Base-by-base conservation (phyloP, 228 moss, liverwort and hornwort genomes). In the Sphagnum fallax region DNA sequence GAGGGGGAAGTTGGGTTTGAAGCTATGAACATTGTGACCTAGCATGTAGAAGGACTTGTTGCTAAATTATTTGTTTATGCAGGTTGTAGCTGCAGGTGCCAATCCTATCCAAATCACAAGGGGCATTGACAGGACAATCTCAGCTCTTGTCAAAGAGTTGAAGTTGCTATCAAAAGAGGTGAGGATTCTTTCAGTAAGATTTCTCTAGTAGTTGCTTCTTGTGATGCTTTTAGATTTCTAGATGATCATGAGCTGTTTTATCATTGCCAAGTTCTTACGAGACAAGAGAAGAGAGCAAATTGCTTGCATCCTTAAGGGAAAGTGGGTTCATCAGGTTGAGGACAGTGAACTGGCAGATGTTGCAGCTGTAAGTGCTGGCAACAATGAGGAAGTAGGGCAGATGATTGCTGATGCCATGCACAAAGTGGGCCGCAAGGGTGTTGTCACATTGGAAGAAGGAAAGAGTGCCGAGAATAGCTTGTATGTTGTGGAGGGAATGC, bases 381-480 rank as follows among this genome's bases (percentile, higher is more conserved):
- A 98, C 50, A 89, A 92, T 15, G 16, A 80, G 8, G 97, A 98
- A 79, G 85, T 98, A 6, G 97, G 97, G 11, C 80, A 88, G 62
- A 98, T 98, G 97, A 98, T 98, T 68, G 97, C 97, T 0, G 88
- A 93, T 62, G 97, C 97, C n/a, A 98, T 98, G 97, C 77, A 82
- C 75, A 98, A 87, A 78, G 93, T 98, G 66, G 97, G 97, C 60
- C 79, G 97, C 12, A 93, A 71, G 71, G 93, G 97, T 69, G 97
- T 98, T 2, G 93, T 98, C 6, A 98, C 90, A 49, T 62, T 98
- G 67, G 97, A 98, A 69, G 97, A 97, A 74, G 97, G 97, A 60
- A 98, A 90, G 83, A 98, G 97, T 68, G 97, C 97, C 1, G 97
- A 98, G 64, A 98, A 90, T 81, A 78, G 4, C 62, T 65, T 98